Percentiles rank a stretch among this genome's conserved stretches.
Conservation (phyloP, 164 flowering plant species). For the Cinnamomum chago region DNA sequence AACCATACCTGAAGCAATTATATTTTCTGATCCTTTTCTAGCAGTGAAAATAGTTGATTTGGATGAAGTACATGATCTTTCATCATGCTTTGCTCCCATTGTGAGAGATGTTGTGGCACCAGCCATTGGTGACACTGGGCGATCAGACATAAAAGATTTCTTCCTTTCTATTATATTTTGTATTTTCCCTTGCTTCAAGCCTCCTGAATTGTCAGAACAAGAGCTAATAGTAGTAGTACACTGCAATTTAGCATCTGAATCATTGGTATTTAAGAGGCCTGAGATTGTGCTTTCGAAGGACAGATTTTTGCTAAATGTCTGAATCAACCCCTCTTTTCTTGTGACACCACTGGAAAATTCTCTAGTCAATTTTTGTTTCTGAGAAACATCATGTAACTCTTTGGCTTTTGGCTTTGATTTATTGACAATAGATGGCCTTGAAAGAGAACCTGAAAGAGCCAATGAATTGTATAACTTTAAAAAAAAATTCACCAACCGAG, state of each 20-base stretch:
- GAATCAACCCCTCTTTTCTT: no score
- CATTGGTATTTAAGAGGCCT: no score
- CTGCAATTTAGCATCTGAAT: no score
- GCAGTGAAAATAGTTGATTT: slow-evolving; percentile 27
- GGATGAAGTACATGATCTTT: slow-evolving; percentile 25
- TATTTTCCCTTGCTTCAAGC: slow-evolving; percentile 41
- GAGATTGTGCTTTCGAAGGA: no score
- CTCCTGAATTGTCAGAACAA: slow-evolving; percentile 41
- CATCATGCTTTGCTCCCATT: slow-evolving; percentile 39
- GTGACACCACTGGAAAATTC: no score
- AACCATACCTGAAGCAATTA: slow-evolving; percentile 33
- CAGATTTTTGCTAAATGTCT: no score
- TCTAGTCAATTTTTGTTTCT: no score
- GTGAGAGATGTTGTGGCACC: slow-evolving; percentile 21
- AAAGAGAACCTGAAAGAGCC: slow-evolving; percentile 48
- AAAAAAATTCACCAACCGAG: background rate
- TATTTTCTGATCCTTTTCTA: slow-evolving; percentile 35
- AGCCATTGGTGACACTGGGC: background rate
- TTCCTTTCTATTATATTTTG: slow-evolving; percentile 41
- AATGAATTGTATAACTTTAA: no score
- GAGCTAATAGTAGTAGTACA: slow-evolving; percentile 24
- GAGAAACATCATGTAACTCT: no score
- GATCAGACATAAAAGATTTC: slow-evolving; percentile 42
- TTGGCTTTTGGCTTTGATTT: slow-evolving; percentile 52
- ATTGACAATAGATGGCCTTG: slow-evolving; percentile 61